Base-by-base conservation (phyloP, 2,329 filamentous ascomycete species). In the Metarhizium robertsii region DNA sequence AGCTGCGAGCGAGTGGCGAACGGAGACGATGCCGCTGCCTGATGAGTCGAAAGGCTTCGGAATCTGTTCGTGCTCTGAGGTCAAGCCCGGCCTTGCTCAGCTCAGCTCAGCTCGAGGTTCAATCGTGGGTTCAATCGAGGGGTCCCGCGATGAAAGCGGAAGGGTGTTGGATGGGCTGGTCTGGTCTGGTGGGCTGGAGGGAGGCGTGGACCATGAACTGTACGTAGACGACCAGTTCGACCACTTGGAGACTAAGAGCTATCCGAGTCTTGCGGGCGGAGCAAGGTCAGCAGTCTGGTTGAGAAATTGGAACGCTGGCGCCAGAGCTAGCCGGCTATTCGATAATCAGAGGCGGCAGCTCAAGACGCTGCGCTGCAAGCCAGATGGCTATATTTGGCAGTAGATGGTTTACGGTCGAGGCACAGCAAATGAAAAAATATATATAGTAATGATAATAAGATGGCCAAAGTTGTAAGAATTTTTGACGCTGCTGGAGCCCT, bases 1-100 rank as follows among this genome's bases (percentile, higher is more conserved):
- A 25, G n/a, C n/a, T 7, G n/a, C 36, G 6, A 30, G 25, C 25
- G 40, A 25, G 49, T 52, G 14, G 50, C 40, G 47, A 52, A 32
- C 34, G 14, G 34, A 20, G 40, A 42, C 14, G 52, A 8, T 29
- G 45, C 46, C 25, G 32, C 10, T 34, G 6, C 10, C 32, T 11
- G 32, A 34, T 34, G 32, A 34, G 2, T 34, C 10, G 32, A 34
- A 11, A 34, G 10, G 32, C 32, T 42, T 6, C n/a, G 32, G 11
- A 48, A 53, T 38, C 4, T 6, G 29, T 40, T 38, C 30, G 29
- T 32, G 40, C 40, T 25, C 18, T 6, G n/a, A 45, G 42, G 6
- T 16, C 42, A 45, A 32, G 42, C 42, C n/a, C 38, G 32, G 40
- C 51, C 54, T 30, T 43, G 54, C 50, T 46, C 38, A 46, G 54